Evolutionary conservation across 2,329 filamentous ascomycete species (phyloP).

Genomic region (Mycogone perniciosa): DNA sequence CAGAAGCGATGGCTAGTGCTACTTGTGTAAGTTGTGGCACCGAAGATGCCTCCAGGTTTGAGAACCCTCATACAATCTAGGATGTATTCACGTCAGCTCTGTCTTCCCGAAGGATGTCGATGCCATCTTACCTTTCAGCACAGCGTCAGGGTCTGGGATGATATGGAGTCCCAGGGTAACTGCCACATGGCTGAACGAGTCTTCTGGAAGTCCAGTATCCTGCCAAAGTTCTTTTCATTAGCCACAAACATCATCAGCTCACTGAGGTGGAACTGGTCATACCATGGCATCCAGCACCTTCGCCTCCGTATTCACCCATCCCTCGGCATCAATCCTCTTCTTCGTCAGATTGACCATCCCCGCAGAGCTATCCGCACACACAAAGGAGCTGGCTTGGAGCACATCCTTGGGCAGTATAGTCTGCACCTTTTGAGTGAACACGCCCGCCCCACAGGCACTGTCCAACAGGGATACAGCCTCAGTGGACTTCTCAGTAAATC

Average conservation of each 20-base stretch:
- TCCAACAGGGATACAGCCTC: conserved; percentile 40
- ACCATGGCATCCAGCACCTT: conserved; percentile 42
- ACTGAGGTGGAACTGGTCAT: conserved; percentile 12
- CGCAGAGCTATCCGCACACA: conserved; percentile 43
- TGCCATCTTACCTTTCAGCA: conserved; percentile 21
- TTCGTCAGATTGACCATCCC: conserved; percentile 36
- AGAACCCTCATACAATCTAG: conserved; percentile 33
- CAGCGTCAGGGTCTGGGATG: conserved; percentile 34
- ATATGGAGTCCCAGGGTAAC: conserved; percentile 43
- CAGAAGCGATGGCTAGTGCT: conserved; percentile 28
- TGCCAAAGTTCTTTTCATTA: conserved; percentile 13
- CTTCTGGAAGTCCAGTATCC: conserved; percentile 34
- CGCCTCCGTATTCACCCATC: conserved; percentile 41
- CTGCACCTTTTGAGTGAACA: conserved; percentile 41
- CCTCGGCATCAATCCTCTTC: conserved; percentile 32
- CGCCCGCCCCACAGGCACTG: conserved; percentile 47
- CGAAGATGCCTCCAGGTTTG: conserved; percentile 33
- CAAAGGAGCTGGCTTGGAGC: conserved; percentile 37
- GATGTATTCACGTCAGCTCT: neutral
- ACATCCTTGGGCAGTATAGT: conserved; percentile 30
- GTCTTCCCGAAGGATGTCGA: neutral
- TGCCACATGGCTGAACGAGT: conserved; percentile 38
- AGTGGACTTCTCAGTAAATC: conserved; percentile 14
- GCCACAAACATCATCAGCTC: neutral
- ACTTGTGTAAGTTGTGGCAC: conserved; percentile 32